phyloP scores from a whole-genome alignment of 2,329 filamentous ascomycete species.

The Alternaria conjuncta region DNA sequence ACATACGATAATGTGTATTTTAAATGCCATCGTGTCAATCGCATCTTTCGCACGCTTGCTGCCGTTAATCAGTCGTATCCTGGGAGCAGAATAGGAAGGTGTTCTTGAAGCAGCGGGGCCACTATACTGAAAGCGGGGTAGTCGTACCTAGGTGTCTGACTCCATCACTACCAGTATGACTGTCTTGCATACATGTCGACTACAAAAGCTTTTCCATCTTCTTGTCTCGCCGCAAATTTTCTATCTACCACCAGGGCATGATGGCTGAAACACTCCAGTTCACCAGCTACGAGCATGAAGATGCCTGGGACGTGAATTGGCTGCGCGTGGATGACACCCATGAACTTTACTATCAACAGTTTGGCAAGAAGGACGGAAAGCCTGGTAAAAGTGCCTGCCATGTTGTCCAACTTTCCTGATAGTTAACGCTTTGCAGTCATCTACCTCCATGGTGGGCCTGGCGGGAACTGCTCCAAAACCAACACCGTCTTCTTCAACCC shows the following conservation, averaged over 20 bases:
- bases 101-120: conserved; percentile 7
- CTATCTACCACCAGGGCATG: not conserved
- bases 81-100: conserved; percentile 8
- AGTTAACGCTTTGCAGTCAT: conserved; percentile 35
- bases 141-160: conserved; percentile 5
- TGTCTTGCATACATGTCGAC: not conserved
- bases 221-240: not conserved
- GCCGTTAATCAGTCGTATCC: not conserved
- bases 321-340: conserved; percentile 46
- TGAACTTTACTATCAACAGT: conserved; percentile 49
- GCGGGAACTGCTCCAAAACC: conserved; percentile 43
- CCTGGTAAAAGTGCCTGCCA: conserved; percentile 34
- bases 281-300: conserved; percentile 40
- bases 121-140: conserved; percentile 19
- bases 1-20: not conserved
- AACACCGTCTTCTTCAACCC: conserved; percentile 55
- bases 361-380: conserved; percentile 48
- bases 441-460: conserved; percentile 56
- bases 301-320: conserved; percentile 43
- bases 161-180: not conserved
- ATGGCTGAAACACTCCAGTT: conserved; percentile 23
- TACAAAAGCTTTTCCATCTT: not conserved
- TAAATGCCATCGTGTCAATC: not conserved
- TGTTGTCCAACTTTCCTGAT: not conserved
- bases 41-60: not conserved